Evolutionary conservation across 352 stramenopile species (phyloP).

Genomic region (Pythium monospermum): DNA sequence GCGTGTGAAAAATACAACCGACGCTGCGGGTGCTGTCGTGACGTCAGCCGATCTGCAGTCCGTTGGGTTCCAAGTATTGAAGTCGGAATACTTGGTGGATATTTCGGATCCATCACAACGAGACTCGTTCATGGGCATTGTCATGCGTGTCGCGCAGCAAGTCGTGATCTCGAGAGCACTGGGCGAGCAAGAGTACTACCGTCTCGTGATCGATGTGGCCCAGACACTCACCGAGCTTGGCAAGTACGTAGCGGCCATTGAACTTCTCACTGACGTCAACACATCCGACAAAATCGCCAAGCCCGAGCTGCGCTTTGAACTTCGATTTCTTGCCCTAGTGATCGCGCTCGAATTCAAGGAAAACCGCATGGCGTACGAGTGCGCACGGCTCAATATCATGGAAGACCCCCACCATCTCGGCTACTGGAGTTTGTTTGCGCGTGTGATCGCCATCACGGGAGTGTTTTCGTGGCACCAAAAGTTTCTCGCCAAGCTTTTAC

Average conservation of each 20-base stretch:
- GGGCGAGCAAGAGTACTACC: slow-evolving; percentile 70
- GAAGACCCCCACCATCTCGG: slow-evolving; percentile 75
- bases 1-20: slow-evolving; percentile 52
- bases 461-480: slow-evolving; percentile 88
- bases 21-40: slow-evolving; percentile 47
- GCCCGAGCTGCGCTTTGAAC: slow-evolving; percentile 63
- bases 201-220: slow-evolving; percentile 71
- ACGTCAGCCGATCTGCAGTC: slow-evolving; percentile 55
- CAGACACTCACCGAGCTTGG: slow-evolving; percentile 73
- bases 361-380: slow-evolving; percentile 86
- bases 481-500: slow-evolving; percentile 76
- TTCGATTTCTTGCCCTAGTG: slow-evolving; percentile 79
- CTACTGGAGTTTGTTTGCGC: slow-evolving; percentile 84
- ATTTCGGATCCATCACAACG: slow-evolving; percentile 65
- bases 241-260: slow-evolving; percentile 81
- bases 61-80: slow-evolving; percentile 72
- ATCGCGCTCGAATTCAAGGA: slow-evolving; percentile 83
- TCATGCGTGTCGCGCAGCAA: slow-evolving; percentile 80
- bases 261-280: slow-evolving; percentile 84
- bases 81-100: slow-evolving; percentile 80
- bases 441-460: slow-evolving; percentile 77
- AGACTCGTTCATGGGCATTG: slow-evolving; percentile 81
- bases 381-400: slow-evolving; percentile 81
- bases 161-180: slow-evolving; percentile 73
- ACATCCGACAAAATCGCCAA: slow-evolving; percentile 80